Evolutionary conservation across 2,329 filamentous ascomycete species (phyloP).

Genomic region (Aspergillus sp.): DNA sequence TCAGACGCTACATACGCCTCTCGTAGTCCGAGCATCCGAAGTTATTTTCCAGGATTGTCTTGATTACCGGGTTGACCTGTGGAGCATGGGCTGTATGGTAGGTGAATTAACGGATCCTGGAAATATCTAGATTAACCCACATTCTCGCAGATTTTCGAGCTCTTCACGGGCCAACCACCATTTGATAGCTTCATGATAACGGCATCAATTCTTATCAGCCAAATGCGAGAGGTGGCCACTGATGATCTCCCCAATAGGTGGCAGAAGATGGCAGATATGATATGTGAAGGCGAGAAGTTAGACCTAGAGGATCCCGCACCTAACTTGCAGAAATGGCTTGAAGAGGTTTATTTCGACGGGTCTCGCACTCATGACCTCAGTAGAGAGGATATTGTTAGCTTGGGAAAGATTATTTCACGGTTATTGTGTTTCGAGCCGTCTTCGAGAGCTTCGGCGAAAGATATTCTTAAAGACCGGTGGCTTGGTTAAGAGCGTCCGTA

Average conservation of each 20-base stretch:
- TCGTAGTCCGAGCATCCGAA: constrained; percentile 43
- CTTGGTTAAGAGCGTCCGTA: neutral
- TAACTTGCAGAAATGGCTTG: constrained; percentile 42
- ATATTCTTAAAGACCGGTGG: constrained; percentile 28
- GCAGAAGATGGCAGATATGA: constrained; percentile 34
- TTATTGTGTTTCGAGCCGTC: constrained; percentile 33
- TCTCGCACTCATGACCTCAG: constrained; percentile 27
- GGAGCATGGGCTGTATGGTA: constrained; percentile 5
- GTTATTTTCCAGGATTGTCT: constrained; percentile 44
- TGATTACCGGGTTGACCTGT: constrained; percentile 1
- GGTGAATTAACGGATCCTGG: too few relatives aligned
- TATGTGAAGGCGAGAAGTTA: constrained; percentile 6
- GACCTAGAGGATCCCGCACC: neutral
- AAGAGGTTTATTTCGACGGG: constrained; percentile 44
- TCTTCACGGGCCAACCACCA: constrained; percentile 43
- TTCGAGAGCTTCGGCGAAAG: constrained; percentile 30
- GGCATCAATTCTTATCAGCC: constrained; percentile 35
- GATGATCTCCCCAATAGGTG: constrained; percentile 43
- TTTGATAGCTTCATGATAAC: constrained; percentile 45
- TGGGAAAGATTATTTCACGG: constrained; percentile 21
- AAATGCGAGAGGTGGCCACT: constrained; percentile 43
- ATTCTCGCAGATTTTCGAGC: constrained; percentile 41
- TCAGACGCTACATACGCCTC: constrained; percentile 38
- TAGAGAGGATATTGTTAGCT: constrained; percentile 29
- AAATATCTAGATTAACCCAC: too few relatives aligned